Evolutionary conservation across 306 rosid genomes (phyloP).

Genomic region (Prunus campanulata): DNA sequence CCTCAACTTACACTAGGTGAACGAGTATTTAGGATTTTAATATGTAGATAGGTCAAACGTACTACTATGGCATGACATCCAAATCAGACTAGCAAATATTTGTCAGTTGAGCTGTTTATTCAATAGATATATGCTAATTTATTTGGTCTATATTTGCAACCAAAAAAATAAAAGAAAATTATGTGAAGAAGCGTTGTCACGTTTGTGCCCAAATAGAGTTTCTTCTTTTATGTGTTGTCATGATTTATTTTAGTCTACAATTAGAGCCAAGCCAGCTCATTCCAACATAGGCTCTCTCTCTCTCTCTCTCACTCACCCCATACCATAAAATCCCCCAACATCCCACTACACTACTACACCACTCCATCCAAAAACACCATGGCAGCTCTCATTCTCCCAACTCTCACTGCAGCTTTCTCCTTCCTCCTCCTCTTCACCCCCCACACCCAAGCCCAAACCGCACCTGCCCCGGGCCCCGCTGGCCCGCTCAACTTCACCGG

Average conservation of each 20-base stretch:
- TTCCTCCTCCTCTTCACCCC: slow-evolving; percentile 26
- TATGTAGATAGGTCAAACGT: background rate
- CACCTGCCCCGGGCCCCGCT: slow-evolving; percentile 49
- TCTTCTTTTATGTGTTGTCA: background rate
- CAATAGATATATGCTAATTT: background rate
- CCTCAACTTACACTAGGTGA: background rate
- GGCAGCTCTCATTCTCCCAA: slow-evolving; percentile 48
- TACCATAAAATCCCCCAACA: slow-evolving; percentile 31
- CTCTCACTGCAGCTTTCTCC: slow-evolving; percentile 21
- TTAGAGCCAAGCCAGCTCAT: slow-evolving; percentile 60
- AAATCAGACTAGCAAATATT: background rate
- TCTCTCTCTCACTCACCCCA: background rate
- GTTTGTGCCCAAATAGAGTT: background rate
- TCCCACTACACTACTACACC: background rate
- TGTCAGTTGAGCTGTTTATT: background rate
- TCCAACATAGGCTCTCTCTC: slow-evolving; percentile 37
- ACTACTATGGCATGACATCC: background rate
- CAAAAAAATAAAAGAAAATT: too few relatives aligned
- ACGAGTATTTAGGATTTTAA: background rate
- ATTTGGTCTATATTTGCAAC: background rate
- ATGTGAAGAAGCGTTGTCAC: background rate
- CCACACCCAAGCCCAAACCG: slow-evolving; percentile 44
- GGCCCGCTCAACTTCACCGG: slow-evolving; percentile 60
- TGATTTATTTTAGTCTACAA: background rate
- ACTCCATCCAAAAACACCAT: slow-evolving; percentile 21